phyloP scores from a whole-genome alignment of 2,329 filamentous ascomycete species.

The Ophiocordyceps camponoti-leonardi region DNA sequence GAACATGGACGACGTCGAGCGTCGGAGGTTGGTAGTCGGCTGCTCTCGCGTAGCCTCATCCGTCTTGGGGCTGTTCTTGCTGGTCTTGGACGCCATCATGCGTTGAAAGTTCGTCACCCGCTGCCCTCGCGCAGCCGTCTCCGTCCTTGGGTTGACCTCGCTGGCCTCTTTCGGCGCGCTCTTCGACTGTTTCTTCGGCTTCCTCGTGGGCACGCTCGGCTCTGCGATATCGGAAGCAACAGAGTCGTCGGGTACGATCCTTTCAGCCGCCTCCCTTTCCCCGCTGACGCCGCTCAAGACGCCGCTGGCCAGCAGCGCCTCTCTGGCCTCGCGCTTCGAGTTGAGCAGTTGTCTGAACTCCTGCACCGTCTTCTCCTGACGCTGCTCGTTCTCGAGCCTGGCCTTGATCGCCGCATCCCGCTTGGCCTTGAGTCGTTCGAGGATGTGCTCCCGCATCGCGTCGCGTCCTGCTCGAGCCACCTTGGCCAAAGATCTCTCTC shows the following conservation, averaged over 20 bases:
- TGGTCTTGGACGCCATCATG: no score
- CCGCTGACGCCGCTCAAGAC: slow-evolving; percentile 22
- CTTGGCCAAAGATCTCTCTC: slow-evolving; percentile 28
- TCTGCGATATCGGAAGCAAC: no score
- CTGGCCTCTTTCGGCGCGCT: no score
- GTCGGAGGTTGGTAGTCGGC: slow-evolving; percentile 10
- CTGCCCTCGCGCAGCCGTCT: no score
- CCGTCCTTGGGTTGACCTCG: no score
- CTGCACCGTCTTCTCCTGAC: slow-evolving; percentile 9
- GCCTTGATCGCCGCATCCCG: slow-evolving; percentile 1
- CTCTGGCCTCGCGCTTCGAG: slow-evolving; percentile 14
- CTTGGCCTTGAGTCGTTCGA: slow-evolving; percentile 12
- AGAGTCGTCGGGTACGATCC: slow-evolving; percentile 15
- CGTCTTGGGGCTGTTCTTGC: slow-evolving; percentile 14
- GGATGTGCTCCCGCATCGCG: slow-evolving; percentile 28
- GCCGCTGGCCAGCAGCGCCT: slow-evolving; percentile 22
- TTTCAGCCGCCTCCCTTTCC: slow-evolving; percentile 16
- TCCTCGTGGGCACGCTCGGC: no score
- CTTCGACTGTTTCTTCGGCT: no score
- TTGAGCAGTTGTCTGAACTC: slow-evolving; percentile 16
- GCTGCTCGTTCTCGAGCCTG: slow-evolving; percentile 6
- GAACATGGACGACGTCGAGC: no score
- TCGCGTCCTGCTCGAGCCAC: slow-evolving; percentile 34
- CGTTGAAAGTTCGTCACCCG: no score
- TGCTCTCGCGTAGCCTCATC: slow-evolving; percentile 9